phyloP scores from a whole-genome alignment of 1,284 basidiomycete genomes.

The Wallemia mellicola region DNA sequence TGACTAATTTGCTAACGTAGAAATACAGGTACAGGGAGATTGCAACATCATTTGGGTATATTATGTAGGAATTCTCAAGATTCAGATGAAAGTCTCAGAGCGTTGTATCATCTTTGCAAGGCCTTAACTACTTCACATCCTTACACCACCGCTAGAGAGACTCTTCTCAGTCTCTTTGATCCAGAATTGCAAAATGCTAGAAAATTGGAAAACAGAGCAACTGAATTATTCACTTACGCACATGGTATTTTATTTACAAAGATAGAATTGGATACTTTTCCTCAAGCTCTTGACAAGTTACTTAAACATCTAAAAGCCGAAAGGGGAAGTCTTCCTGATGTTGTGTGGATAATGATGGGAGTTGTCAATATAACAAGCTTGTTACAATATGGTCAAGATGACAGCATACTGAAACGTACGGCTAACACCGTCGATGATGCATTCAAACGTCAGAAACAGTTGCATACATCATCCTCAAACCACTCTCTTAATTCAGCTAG shows the following conservation, averaged over 20 bases:
- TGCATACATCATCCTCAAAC: background rate
- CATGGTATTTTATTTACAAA: constrained; percentile 91
- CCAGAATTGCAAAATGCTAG: constrained; percentile 31
- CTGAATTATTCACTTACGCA: constrained; percentile 63
- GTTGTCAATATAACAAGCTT: constrained; percentile 49
- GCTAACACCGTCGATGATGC: background rate
- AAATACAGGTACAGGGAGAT: background rate
- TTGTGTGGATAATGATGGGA: constrained; percentile 90
- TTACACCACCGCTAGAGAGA: constrained; percentile 57
- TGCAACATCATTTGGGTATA: background rate
- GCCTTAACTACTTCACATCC: constrained; percentile 58
- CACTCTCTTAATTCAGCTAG: constrained; percentile 1
- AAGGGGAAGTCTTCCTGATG: constrained; percentile 26
- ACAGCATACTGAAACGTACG: constrained; percentile 29
- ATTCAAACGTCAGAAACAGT: background rate
- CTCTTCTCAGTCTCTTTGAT: constrained; percentile 58
- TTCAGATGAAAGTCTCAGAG: background rate
- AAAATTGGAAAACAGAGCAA: constrained; percentile 36
- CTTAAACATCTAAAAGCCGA: constrained; percentile 48
- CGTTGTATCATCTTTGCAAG: background rate
- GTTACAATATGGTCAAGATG: constrained; percentile 60
- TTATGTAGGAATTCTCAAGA: background rate
- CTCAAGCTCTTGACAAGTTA: constrained; percentile 45
- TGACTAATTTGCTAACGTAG: background rate
- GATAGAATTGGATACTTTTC: constrained; percentile 73